These are phyloP conservation scores for Kernera saxatilis DNA, from an alignment of 345 rosid genomes.

Conservation along the genomic window DNA sequence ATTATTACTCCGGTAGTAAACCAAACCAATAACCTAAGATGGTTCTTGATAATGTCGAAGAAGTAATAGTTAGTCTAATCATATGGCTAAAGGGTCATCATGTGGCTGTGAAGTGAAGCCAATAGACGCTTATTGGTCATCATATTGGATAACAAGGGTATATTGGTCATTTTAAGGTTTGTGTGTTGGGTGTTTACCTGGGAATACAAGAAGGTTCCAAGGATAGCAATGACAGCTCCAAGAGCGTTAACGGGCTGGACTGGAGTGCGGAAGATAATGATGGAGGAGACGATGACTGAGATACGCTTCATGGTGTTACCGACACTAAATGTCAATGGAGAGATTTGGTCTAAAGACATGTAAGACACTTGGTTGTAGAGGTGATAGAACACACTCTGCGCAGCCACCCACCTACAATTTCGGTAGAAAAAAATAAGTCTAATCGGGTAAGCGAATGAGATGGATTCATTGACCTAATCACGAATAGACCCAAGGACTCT, in stretches of 20 bases:
- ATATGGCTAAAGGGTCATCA: not conserved
- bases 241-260: conserved; percentile 88
- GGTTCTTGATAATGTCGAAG: not conserved
- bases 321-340: conserved; percentile 92
- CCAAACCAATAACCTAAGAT: not conserved
- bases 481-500: not conserved
- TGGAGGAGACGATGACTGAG: conserved; percentile 92
- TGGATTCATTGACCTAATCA: not conserved
- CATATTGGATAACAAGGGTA: conserved; percentile 10
- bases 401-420: conserved; percentile 81
- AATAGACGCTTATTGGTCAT: conserved; percentile 5
- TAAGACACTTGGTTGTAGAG: conserved; percentile 97
- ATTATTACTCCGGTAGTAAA: not conserved
- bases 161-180: not conserved
- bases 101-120: conserved; percentile 1
- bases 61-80: not conserved
- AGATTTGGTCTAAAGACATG: conserved; percentile 95
- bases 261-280: conserved; percentile 96
- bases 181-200: conserved; percentile 50
- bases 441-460: not conserved
- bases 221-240: conserved; percentile 93
- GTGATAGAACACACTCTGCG: conserved; percentile 97
- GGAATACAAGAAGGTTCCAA: conserved; percentile 95
- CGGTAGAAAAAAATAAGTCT: not conserved
- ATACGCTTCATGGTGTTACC: conserved; percentile 99